Percentiles rank a stretch among this genome's conserved stretches.
These are phyloP conservation scores for Podospora tetraspora DNA, from an alignment of 495 filamentous ascomycete genomes.

Conservation along the genomic window DNA sequence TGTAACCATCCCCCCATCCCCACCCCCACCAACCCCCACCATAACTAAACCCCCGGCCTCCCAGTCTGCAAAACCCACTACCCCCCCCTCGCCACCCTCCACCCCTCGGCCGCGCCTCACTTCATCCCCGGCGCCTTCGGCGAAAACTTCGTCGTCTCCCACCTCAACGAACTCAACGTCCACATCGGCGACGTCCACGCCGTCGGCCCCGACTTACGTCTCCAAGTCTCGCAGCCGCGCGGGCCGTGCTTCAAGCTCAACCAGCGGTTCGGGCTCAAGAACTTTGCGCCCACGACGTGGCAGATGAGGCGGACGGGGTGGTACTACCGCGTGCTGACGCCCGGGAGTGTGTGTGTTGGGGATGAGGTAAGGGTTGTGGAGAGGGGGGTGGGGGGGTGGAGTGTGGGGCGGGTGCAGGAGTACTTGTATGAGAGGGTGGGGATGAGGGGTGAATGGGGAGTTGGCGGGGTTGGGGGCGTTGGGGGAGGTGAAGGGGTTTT, in stretches of 20 bases:
- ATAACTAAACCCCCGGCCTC: constrained; percentile 1
- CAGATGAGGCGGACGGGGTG: constrained; percentile 49
- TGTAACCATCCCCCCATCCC: constrained; percentile 30
- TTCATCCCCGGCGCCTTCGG: constrained; percentile 52
- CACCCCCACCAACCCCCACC: not conserved
- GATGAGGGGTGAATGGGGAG: constrained; percentile 42
- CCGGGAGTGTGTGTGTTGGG: constrained; percentile 44
- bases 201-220: constrained; percentile 25
- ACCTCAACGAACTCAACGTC: constrained; percentile 52
- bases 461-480: constrained; percentile 43
- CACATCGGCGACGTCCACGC: constrained; percentile 53
- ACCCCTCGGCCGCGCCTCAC: constrained; percentile 34
- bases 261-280: constrained; percentile 49
- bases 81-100: constrained; percentile 40
- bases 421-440: constrained; percentile 50
- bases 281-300: constrained; percentile 50
- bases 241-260: constrained; percentile 56
- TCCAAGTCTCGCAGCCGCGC: constrained; percentile 42
- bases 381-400: constrained; percentile 47
- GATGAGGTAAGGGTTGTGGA: constrained; percentile 43
- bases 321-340: constrained; percentile 49
- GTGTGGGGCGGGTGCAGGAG: constrained; percentile 50
- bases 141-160: constrained; percentile 49
- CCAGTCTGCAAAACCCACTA: constrained; percentile 51
- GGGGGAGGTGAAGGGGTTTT: constrained; percentile 42